Evolutionary conservation across 768 basidiomycete genomes (phyloP).

Genomic region (Dendrothele bispora): DNA sequence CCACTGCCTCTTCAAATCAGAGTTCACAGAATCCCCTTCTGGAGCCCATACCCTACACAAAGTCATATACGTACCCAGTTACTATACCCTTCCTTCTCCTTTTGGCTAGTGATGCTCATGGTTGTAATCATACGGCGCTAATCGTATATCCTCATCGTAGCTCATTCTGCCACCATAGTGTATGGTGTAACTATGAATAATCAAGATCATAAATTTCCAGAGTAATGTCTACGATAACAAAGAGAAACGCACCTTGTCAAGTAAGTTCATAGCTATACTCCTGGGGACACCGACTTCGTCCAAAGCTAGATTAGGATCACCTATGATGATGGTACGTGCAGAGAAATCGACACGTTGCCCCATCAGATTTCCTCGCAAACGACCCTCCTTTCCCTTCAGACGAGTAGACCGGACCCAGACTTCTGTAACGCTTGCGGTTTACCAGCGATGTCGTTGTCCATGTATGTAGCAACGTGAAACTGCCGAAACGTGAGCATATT

Average conservation of each 20-base stretch:
- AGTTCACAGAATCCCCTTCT: no score
- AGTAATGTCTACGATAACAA: slow-evolving; percentile 1
- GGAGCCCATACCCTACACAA: no score
- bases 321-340: slow-evolving; percentile 97
- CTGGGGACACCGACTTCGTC: slow-evolving; percentile 96
- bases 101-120: no score
- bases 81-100: no score
- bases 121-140: slow-evolving; percentile 34
- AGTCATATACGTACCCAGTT: no score
- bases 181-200: slow-evolving; percentile 81
- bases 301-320: slow-evolving; percentile 93
- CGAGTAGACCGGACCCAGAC: slow-evolving; percentile 97
- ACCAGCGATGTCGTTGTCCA: slow-evolving; percentile 99
- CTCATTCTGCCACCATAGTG: slow-evolving; percentile 34
- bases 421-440: slow-evolving; percentile 97
- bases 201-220: slow-evolving; percentile 6
- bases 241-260: slow-evolving; percentile 74
- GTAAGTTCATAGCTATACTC: slow-evolving; percentile 96
- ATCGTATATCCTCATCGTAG: slow-evolving; percentile 39
- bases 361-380: slow-evolving; percentile 97
- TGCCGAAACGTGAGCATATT: slow-evolving; percentile 26
- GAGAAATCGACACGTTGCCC: slow-evolving; percentile 99
- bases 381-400: slow-evolving; percentile 97
- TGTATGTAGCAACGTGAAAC: slow-evolving; percentile 99
- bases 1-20: no score